Evolutionary conservation across 2,329 filamentous ascomycete species (phyloP).

Genomic region (Colletotrichum eremochloae): DNA sequence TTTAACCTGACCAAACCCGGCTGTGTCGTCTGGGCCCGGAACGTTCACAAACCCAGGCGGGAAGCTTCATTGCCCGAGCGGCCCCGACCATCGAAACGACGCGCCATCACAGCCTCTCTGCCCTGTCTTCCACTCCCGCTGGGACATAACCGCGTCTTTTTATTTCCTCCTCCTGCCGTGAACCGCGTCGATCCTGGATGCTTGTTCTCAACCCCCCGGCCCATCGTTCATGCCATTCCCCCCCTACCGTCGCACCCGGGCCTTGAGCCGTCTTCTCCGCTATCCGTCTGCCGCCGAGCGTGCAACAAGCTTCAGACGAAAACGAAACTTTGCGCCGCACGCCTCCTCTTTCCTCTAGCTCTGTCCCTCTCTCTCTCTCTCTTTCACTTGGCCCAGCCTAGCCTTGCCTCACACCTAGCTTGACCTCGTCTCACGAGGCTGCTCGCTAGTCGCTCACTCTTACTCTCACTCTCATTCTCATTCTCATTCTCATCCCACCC

Average conservation of each 20-base stretch:
- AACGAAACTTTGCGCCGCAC: conserved; percentile 41
- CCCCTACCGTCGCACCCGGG: conserved; percentile 28
- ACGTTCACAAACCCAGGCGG: background rate
- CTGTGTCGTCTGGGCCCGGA: background rate
- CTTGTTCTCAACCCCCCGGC: conserved; percentile 24
- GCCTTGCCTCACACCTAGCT: conserved; percentile 9
- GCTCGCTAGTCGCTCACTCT: conserved; percentile 13
- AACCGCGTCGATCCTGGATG: conserved; percentile 38
- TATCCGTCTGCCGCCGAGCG: conserved; percentile 18
- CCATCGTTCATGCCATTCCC: conserved; percentile 27
- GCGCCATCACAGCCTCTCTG: conserved; percentile 20
- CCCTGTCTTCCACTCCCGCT: background rate
- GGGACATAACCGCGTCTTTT: background rate
- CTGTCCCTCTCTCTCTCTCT: background rate
- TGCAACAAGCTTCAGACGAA: conserved; percentile 34
- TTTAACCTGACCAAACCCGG: background rate
- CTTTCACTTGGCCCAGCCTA: background rate
- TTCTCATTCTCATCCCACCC: background rate
- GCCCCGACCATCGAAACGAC: background rate
- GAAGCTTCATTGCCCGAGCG: background rate
- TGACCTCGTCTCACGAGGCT: conserved; percentile 13
- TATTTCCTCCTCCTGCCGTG: background rate
- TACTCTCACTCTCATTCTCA: background rate
- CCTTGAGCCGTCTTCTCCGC: conserved; percentile 36
- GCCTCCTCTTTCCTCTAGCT: conserved; percentile 32